Evolutionary conservation across 2,329 filamentous ascomycete genomes (phyloP), one percentile per base, ranked within the genome.

Genomic region (Leptoxyphium fumago): DNA sequence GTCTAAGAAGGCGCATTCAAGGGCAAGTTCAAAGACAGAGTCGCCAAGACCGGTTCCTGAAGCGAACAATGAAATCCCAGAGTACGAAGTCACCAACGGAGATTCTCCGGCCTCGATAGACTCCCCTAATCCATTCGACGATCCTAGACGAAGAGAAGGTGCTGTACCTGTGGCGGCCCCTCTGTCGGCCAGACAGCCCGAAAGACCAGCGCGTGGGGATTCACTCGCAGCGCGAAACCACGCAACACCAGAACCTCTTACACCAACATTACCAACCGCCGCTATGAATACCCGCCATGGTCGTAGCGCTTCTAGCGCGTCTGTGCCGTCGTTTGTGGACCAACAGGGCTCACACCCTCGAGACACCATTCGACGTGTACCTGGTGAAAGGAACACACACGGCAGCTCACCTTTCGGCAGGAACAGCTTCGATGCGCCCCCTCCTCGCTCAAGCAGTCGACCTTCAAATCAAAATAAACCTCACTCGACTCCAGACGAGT

Each of bases 161-260:
- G 43, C 52, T 38, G 46, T 47, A 9, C 47, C 62, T 2, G 45
- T 47, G 40, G 45, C 52, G 8, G 50, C 51, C n/a, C 52, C 65
- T 8, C 60, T 62, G 32, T 59, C 60, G 42, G 62, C 64, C 4
- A 63, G 59, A 46, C 60, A 65, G 44, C 55, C 43, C 26, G 65
- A 69, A 47, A 57, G 66, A 36, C 75, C 75, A 5, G 69, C 73
- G 44, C 72, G 78, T 46, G 74, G 73, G 17, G 77, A 82, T 59
- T 82, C 78, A 15, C 64, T 79, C 32, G 70, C 59, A 29, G 55
- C 64, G 39, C 46, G 51, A 15, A 47, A 48, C 9, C 45, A 50
- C 26, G 45, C 53, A 3, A 52, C 51, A 52, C 62, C 55, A 2
- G 54, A 59, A 42, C 58, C 60, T 17, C 61, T 62, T 26, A 59